Conservation (phyloP, 2,329 filamentous ascomycete genomes). For the Emmonsiellopsis sp. region DNA sequence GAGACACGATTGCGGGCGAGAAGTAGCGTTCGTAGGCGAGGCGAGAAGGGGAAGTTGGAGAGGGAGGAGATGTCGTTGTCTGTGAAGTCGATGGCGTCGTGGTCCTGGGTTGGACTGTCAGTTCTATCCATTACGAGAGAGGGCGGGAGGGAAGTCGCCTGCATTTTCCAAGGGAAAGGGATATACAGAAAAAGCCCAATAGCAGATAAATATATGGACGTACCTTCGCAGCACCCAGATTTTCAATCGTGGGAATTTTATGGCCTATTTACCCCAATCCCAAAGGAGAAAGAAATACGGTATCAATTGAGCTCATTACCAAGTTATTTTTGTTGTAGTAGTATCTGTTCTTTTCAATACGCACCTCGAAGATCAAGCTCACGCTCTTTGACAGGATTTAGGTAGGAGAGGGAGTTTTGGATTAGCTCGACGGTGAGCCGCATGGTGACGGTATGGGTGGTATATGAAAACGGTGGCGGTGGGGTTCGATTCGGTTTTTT, state of each 20-base stretch:
- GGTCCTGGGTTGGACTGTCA: constrained; percentile 50
- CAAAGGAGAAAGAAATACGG: constrained; percentile 43
- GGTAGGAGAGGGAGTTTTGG: constrained; percentile 88
- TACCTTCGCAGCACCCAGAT: constrained; percentile 88
- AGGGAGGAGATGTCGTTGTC: constrained; percentile 92
- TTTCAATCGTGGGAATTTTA: constrained; percentile 95
- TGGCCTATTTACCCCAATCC: constrained; percentile 60
- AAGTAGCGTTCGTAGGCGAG: constrained; percentile 77
- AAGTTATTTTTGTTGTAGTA: constrained; percentile 88
- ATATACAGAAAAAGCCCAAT: background rate
- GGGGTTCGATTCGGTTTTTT: no score
- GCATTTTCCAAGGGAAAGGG: constrained; percentile 1
- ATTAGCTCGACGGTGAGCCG: constrained; percentile 94
- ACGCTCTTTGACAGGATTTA: constrained; percentile 97
- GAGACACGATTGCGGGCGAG: constrained; percentile 82
- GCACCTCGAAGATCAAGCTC: constrained; percentile 99
- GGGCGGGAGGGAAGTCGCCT: background rate
- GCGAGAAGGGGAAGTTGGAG: constrained; percentile 86
- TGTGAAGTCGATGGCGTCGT: constrained; percentile 96
- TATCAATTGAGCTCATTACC: constrained; percentile 73
- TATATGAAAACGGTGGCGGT: background rate
- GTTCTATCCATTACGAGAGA: background rate
- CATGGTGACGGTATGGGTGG: constrained; percentile 48
- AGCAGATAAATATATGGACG: constrained; percentile 28
- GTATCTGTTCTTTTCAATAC: constrained; percentile 92